Evolutionary conservation across 345 rosid species (phyloP).

Genomic region (Cardamine chenopodiifolia): DNA sequence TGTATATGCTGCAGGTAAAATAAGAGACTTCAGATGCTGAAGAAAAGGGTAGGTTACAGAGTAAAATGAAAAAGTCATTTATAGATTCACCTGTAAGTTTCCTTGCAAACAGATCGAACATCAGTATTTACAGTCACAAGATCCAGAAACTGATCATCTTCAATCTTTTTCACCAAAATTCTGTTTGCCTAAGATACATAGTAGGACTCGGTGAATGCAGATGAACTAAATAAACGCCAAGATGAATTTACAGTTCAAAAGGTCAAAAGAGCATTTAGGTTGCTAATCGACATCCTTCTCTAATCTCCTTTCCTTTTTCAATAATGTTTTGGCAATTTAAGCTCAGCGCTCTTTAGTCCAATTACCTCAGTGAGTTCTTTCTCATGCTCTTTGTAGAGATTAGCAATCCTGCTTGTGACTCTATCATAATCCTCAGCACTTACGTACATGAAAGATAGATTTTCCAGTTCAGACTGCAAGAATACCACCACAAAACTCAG

Average conservation of each 20-base stretch:
- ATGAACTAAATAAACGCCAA: slow-evolving; percentile 41
- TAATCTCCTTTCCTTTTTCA: not conserved
- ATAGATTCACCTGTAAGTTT: slow-evolving; percentile 78
- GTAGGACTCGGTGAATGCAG: slow-evolving; percentile 40
- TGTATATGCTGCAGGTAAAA: slow-evolving; percentile 67
- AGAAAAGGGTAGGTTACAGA: slow-evolving; percentile 23
- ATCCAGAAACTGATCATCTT: slow-evolving; percentile 91
- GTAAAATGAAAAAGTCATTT: slow-evolving; percentile 23
- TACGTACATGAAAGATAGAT: slow-evolving; percentile 90
- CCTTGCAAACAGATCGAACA: slow-evolving; percentile 81
- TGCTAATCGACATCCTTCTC: slow-evolving; percentile 7
- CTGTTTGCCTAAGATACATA: slow-evolving; percentile 69
- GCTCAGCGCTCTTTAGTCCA: not conserved
- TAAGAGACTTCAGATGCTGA: slow-evolving; percentile 29
- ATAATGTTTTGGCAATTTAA: slow-evolving; percentile 8
- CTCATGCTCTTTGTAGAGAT: slow-evolving; percentile 84
- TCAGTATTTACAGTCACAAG: slow-evolving; percentile 83
- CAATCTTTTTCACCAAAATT: slow-evolving; percentile 87
- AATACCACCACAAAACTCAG: slow-evolving; percentile 35
- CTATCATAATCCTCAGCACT: slow-evolving; percentile 88
- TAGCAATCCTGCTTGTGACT: slow-evolving; percentile 79
- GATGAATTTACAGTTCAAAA: slow-evolving; percentile 18
- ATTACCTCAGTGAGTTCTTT: slow-evolving; percentile 84
- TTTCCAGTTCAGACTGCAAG: slow-evolving; percentile 96
- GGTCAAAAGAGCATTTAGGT: slow-evolving; percentile 5